Conservation (phyloP, 2,329 filamentous ascomycete genomes). For the Exophiala sideris region DNA sequence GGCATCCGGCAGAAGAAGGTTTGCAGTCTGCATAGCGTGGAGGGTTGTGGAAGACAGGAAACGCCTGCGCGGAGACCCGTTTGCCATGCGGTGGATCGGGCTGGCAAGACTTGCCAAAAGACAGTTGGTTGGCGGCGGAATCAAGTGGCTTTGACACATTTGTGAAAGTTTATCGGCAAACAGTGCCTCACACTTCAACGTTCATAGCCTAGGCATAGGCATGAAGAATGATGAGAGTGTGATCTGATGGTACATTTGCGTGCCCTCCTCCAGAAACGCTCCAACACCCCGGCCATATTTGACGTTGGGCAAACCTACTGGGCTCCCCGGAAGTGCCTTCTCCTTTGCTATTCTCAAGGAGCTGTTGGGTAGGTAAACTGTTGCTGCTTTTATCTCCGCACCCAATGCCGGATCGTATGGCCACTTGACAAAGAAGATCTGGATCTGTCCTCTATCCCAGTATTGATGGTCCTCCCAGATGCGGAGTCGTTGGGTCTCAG, state of each 20-base stretch:
- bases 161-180: not conserved
- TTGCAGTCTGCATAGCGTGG: too few relatives aligned
- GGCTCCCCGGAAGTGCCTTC: constrained; percentile 11
- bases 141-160: not conserved
- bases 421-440: constrained; percentile 25
- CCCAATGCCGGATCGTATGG: constrained; percentile 25
- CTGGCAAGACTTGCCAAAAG: not conserved
- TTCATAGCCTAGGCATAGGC: constrained; percentile 26
- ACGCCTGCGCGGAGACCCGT: too few relatives aligned
- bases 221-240: constrained; percentile 27
- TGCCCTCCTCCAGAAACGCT: constrained; percentile 23
- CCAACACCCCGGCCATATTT: constrained; percentile 23
- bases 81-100: too few relatives aligned
- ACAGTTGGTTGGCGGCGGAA: not conserved
- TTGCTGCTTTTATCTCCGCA: constrained; percentile 18
- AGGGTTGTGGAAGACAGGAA: too few relatives aligned
- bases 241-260: constrained; percentile 24
- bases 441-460: constrained; percentile 25
- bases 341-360: constrained; percentile 14
- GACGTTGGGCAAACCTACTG: constrained; percentile 21
- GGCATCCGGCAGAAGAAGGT: too few relatives aligned
- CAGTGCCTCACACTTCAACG: not conserved
- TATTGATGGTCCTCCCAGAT: constrained; percentile 28
- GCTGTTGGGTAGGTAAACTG: constrained; percentile 16
- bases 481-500: constrained; percentile 20